Evolutionary conservation across 345 rosid species (phyloP), one percentile per base, ranked within the genome.

Genomic region (Zanthoxylum bungeanum): DNA sequence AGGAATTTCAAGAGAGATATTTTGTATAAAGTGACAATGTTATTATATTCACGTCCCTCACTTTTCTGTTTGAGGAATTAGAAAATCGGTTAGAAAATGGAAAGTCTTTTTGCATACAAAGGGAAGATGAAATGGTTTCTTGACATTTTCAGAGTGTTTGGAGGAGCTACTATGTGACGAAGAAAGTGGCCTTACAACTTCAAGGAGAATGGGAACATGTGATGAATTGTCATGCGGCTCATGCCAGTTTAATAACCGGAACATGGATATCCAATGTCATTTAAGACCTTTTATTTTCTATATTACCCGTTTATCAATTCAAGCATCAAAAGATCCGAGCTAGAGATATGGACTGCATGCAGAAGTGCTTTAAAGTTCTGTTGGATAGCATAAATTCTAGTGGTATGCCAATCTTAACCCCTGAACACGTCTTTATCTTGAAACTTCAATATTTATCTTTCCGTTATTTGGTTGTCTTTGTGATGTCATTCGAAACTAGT

Each of bases 231-330:
- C 70, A 69, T n/a, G n/a, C n/a, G n/a, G n/a, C n/a, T n/a, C n/a
- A n/a, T 71, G 70, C 83, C 25, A 84, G 75, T 76, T 56, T 78
- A 65, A 53, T 74, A 70, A 85, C 83, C 9, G 79, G 76, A 44
- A 64, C 72, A 59, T 92, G 92, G 91, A 82, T 93, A 61, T 90
- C 97, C 62, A 81, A 70, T 73, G 64, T 81, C 60, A 77, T 91
- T 79, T 90, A 85, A 84, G 92, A 73, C 93, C 93, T 52, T 94
- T 90, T 71, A 84, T 87, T 76, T 89, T 90, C 84, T 90, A 88
- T 65, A 72, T 79, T 65, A 53, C 69, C 37, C 55, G 85, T 73
- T 81, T 92, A 67, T 90, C 87, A 25, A 60, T 66, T 64, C 82
- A 78, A n/a, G 31, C 79, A 44, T 65, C 76, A 68, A 67, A 82